Evolutionary conservation across 345 rosid genomes (phyloP), one percentile per base, ranked within the genome.

Genomic region (Salix exigua): DNA sequence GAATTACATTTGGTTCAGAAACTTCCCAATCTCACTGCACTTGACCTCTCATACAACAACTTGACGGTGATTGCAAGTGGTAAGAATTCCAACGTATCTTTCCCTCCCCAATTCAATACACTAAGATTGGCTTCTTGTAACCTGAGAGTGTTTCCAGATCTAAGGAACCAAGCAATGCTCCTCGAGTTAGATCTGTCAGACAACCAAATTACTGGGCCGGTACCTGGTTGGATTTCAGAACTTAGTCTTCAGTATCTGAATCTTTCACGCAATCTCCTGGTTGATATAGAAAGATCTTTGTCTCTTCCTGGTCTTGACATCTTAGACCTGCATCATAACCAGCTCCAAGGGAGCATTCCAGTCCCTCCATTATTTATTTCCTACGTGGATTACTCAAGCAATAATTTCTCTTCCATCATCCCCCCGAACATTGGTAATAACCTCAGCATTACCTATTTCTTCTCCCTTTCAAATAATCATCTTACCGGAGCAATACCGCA

Each of bases 71-170:
- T 81, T 63, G 78, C 70, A 7, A 76, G 9, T 19, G 25, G 6
- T 17, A 6, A 7, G 31, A 4, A 42, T 63, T 10, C 72, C 25
- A 58, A 38, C 1, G 4, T 1, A 6, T 16, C 53, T 40, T 65
- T 55, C 6, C 79, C 55, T 30, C 74, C 85, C 8, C 40, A 38
- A 12, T 0, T 90, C 2, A 5, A 2, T 18, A 80, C 71, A 19
- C 21, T 90, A 7, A 85, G n/a, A 51, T 66, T 90, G 82, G 89
- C 88, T 55, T 83, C 89, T 2, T 86, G 94, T 82, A 83, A 83
- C 2, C 64, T 90, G 21, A 72, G 3, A 0, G 6, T 1, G 23
- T 73, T 87, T 19, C 92, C 94, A 0, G 65, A 80, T 1, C 77
- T 91, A 4, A 71, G 68, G 17, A 70, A 40, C 62, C 90, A 83